Conservation (phyloP, 179 eudicot genomes). For the Beta corolliflora region DNA sequence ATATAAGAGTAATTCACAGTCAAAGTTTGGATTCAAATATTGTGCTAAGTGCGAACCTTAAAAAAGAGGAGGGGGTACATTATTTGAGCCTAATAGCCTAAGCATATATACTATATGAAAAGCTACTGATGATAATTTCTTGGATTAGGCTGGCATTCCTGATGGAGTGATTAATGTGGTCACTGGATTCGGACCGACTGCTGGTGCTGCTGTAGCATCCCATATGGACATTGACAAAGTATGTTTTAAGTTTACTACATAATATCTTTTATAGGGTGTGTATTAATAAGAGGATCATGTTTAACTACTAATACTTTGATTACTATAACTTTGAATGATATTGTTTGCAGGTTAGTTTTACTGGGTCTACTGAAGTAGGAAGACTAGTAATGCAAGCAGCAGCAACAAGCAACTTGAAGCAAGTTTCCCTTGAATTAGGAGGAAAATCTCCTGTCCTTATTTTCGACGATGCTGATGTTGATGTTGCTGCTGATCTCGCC, state of each 20-base stretch:
- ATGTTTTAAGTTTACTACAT: neutral
- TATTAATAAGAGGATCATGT: too few species aligned
- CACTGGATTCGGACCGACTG: constrained; percentile 50
- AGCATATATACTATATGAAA: too few species aligned
- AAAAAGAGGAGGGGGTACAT: too few species aligned
- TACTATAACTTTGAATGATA: too few species aligned
- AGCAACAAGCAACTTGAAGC: constrained; percentile 60
- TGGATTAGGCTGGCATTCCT: constrained; percentile 54
- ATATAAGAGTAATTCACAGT: too few species aligned
- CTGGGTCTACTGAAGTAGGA: constrained; percentile 69
- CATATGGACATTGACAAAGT: constrained; percentile 65
- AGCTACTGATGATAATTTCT: neutral
- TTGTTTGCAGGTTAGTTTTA: constrained; percentile 57
- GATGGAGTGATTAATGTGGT: constrained; percentile 46
- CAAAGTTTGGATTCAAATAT: too few species aligned
- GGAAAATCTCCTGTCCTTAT: constrained; percentile 71
- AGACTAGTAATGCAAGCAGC: constrained; percentile 62
- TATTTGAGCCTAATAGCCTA: too few species aligned
- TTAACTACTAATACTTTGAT: too few species aligned
- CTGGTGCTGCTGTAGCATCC: constrained; percentile 55
- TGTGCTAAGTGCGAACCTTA: too few species aligned
- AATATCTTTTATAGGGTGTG: too few species aligned
- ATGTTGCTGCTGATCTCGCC: constrained; percentile 55
- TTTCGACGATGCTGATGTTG: constrained; percentile 68
- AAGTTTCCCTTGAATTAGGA: constrained; percentile 63